Evolutionary conservation across 192 early-diverging fungal species (phyloP), one percentile per base, ranked within the genome.

Genomic region (Gaertneriomyces sp.): DNA sequence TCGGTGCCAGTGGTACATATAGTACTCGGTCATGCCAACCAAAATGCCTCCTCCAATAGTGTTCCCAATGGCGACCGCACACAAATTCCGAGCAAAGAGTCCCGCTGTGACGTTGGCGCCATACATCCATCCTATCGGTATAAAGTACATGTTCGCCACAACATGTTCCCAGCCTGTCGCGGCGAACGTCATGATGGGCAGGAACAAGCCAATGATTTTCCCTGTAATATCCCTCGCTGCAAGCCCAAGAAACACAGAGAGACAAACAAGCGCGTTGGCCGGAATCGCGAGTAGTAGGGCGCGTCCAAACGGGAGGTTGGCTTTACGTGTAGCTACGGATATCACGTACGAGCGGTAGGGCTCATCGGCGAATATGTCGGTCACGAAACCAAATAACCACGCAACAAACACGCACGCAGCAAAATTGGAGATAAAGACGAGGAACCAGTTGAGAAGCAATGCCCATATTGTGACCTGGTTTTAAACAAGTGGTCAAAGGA

Each of bases 81-180:
- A 53, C 9, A 68, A 5, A 52, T 73, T 71, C 53, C 41, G 19
- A 14, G 56, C 51, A 33, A 73, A 54, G 12, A 40, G 44, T 5
- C 60, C 66, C 20, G 20, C 42, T 5, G 66, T 62, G 47, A 73
- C 60, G 0, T 44, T 33, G 3, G 71, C 71, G 25, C 71, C 71
- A 46, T 73, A 73, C 46, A 68, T 60, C 46, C 54, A 65, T 4
- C 64, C 63, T 42, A 69, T 25, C 6, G 66, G 63, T 5, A 73
- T 68, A 55, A 50, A 73, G 54, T 53, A 68, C 72, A 73, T 73
- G 53, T 73, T 73, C 14, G 72, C 72, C 39, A 73, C 66, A 50
- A 58, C 61, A 52, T 73, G 66, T 50, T 73, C 72, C 47, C 50
- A 73, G 14, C 66, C 72, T 7, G 65, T 70, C 16, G 66, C 72